Percentiles rank a stretch among this genome's conserved stretches.
These are phyloP conservation scores for Saccharomyces kudriavzevii DNA, from an alignment of 805 yeast species.

Conservation along the genomic window DNA sequence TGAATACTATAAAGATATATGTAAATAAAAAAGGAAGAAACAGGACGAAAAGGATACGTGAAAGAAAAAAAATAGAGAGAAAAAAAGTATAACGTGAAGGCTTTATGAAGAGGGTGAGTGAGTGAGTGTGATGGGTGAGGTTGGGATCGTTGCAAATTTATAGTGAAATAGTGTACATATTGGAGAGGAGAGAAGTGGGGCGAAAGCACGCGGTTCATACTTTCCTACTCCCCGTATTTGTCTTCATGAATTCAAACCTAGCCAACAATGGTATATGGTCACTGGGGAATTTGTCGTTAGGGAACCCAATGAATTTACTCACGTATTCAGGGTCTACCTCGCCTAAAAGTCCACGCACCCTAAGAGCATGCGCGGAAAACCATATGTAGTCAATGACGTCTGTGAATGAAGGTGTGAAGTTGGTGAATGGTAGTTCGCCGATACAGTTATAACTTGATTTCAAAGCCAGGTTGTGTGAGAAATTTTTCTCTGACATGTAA, in stretches of 20 bases:
- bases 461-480: constrained; percentile 69
- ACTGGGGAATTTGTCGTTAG: constrained; percentile 87
- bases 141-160: background rate
- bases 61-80: background rate
- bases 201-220: constrained; percentile 7
- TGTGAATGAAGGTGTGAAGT: constrained; percentile 87
- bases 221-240: constrained; percentile 26
- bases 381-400: constrained; percentile 93
- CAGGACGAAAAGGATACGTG: background rate
- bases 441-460: constrained; percentile 78
- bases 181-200: background rate
- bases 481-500: constrained; percentile 80
- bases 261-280: constrained; percentile 88
- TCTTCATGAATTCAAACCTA: constrained; percentile 62
- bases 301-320: constrained; percentile 77
- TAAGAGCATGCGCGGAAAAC: constrained; percentile 76
- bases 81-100: background rate
- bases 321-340: constrained; percentile 73
- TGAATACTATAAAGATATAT: background rate
- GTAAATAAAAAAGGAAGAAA: background rate
- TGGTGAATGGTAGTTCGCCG: constrained; percentile 90
- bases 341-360: constrained; percentile 81
- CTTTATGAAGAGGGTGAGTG: background rate
- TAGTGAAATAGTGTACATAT: background rate
- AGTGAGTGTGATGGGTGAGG: too few species aligned